Evolutionary conservation across 169 alveolate species (phyloP), one percentile per base, ranked within the genome.

Genomic region (Plasmodium gaboni): DNA sequence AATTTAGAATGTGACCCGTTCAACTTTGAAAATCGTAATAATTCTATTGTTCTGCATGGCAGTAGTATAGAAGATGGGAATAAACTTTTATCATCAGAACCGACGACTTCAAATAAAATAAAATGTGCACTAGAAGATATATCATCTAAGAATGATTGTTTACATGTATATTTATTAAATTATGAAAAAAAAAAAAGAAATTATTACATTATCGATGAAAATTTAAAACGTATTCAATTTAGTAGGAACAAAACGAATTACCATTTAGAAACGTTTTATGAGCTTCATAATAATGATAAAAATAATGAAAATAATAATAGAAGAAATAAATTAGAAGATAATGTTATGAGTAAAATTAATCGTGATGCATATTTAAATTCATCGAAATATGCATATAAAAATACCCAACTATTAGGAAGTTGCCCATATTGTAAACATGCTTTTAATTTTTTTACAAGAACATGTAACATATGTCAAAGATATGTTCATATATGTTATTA

Each of bases 191-290:
- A 80, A 67, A 80, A 51, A 46, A 38, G 70, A 44, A 50, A 70
- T 55, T 80, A 80, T 59, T 80, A 80, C 59, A 80, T 80, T 44
- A 68, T 80, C 38, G 83, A 65, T 80, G 90, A 80, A 8, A 80
- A 24, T 12, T 17, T 80, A 51, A 80, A 59, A 46, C 78, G 55
- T 9, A 80, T 80, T 38, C 50, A 80, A 12, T 80, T 80, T 70
- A 53, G 64, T 80, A 65, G 90, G 17, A 68, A 80, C 67, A 24
- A 53, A 53, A 68, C 90, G 1, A 80, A 80, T 48, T 59, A 65
- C 50, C 67, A 80, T 32, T 65, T 80, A 60, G 90, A 80, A 70
- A 80, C 68, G 9, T 38, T 10, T 12, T 3, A 51, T 10, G 59
- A 67, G 57, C 8, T 53, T 22, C 51, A 28, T 8, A 68, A 59